phyloP scores from a whole-genome alignment of 116 monocot species.

The Papilionanthe hybrid region DNA sequence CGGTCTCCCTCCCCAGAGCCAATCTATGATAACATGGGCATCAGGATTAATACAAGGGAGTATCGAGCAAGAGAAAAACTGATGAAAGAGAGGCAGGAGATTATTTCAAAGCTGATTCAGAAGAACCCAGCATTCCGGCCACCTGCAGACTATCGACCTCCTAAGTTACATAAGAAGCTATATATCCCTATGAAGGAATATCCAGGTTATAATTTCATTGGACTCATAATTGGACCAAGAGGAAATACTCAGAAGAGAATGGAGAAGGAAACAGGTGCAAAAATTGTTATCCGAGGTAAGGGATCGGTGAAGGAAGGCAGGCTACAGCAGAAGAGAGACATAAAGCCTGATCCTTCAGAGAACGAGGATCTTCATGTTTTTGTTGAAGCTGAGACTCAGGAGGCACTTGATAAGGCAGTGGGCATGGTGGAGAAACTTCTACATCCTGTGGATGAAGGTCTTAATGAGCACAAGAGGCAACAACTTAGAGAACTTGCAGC shows the following conservation, averaged over 20 bases:
- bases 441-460: constrained; percentile 72
- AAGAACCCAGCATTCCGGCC: constrained; percentile 10
- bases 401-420: constrained; percentile 76
- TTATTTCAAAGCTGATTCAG: constrained; percentile 9
- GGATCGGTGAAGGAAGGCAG: constrained; percentile 25
- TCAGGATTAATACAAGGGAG: constrained; percentile 16
- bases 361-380: constrained; percentile 54
- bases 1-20: constrained; percentile 18
- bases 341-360: constrained; percentile 60
- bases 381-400: constrained; percentile 83
- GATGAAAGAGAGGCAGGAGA: constrained; percentile 7
- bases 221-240: constrained; percentile 16
- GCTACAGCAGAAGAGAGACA: constrained; percentile 21
- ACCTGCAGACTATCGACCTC: constrained; percentile 13
- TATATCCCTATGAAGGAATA: constrained; percentile 20
- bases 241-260: constrained; percentile 21
- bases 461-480: constrained; percentile 87
- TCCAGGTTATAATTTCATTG: constrained; percentile 20
- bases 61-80: constrained; percentile 7
- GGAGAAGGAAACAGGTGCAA: constrained; percentile 20
- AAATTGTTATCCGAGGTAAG: constrained; percentile 26
- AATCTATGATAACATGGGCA: constrained; percentile 17
- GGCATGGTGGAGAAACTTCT: constrained; percentile 94
- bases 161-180: constrained; percentile 14
- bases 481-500: constrained; percentile 86